Evolutionary conservation across 495 filamentous ascomycete species (phyloP), one percentile per base, ranked within the genome.

Genomic region (Penicillium ucsense): DNA sequence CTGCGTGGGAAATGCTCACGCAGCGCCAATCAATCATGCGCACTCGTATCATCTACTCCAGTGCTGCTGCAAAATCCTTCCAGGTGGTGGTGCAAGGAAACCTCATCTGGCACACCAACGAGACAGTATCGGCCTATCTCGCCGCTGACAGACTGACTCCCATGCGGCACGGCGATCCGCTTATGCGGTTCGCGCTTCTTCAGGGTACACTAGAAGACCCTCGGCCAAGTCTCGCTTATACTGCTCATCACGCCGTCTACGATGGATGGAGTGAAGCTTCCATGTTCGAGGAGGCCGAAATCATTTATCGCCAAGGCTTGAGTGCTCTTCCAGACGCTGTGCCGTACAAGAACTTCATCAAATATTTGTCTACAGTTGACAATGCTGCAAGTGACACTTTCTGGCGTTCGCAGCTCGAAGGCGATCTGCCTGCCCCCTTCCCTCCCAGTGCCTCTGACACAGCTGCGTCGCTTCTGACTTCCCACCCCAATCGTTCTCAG

Each of bases 51-150:
- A 65, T 61, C 8, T 47, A 62, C 39, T 54, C 49, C 29, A 9
- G 9, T 11, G 35, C 35, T 9, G 35, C 35, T 9, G 35, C 35
- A 9, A 9, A 6, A 11, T 37, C 35, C 10, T 37, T 37, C 35
- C 35, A 37, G 4, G 35, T 37, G 35, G 35, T 37, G 12, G 35
- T 37, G 35, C 5, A 37, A 9, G 8, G 12, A 11, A 11, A 37
- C 6, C 35, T 37, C 9, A 11, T 37, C 9, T 37, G 35, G 35
- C 35, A 37, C 9, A n/a, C 35, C 9, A 11, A 32, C 43, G 31
- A 55, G 55, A 20, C 73, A 71, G 20, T 52, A 73, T 10, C 60
- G 73, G 59, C 74, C 75, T 50, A 72, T 70, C 2, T 64, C 76
- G 42, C 42, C 29, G 31, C 31, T 11, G 42, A 45, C 48, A 57